Evolutionary conservation across 257 asterid species (phyloP), one percentile per base, ranked within the genome.

Genomic region (Forsythia viridissima): DNA sequence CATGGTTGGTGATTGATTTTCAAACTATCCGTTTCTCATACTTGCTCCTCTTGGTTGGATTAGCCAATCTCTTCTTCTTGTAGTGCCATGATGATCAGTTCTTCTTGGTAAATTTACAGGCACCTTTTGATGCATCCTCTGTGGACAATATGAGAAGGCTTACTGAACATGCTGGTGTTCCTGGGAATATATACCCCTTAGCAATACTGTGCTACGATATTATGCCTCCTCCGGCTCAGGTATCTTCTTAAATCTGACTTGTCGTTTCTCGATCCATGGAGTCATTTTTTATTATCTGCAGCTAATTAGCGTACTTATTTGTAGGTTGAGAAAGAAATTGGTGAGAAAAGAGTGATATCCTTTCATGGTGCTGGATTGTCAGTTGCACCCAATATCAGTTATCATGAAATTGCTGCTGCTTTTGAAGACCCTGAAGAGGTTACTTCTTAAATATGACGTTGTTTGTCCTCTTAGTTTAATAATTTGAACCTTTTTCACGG

Each of bases 181-280:
- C 97, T 76, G 92, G 97, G 72, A 89, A 89, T 79, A 82, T 93
- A 70, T 93, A 91, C 85, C 98, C 98, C 39, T 78, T 91, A 67
- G 90, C 98, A 77, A 36, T 91, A 79, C 79, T 91, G 77, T 93
- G 98, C 82, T 76, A 91, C 80, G 92, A 93, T 71, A 80, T 93
- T 75, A 90, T 93, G 98, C 98, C 97, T 48, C 98, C 98, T 80
- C 98, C 98, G 2, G 80, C 81, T 9, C 86, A 89, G 98, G 98
- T 93, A 82, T 69, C 73, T 79, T 61, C 68, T 63, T 48, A 15
- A 10, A 9, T 39, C 51, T 44, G 40, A 12, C 9, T 48, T 66
- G 37, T 79, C 10, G 1, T 46, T 57, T 75, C 69, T 21, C 4
- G 48, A 42, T 75, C 70, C 59, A 40, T 13, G 43, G 13, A 12